phyloP scores from a whole-genome alignment of 1,284 basidiomycete genomes.

The Coniferiporia weirii region DNA sequence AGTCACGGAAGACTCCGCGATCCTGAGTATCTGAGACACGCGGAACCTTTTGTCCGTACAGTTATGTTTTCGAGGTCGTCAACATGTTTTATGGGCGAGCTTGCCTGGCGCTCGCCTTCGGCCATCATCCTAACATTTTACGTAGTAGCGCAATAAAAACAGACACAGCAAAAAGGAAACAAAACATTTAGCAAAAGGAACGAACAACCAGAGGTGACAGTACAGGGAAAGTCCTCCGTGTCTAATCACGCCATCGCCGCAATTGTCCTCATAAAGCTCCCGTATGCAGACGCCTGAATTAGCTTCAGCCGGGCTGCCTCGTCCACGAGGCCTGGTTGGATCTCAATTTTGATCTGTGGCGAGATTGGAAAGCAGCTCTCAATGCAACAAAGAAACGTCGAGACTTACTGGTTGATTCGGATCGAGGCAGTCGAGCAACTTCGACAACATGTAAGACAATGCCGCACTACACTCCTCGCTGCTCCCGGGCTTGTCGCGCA shows the following conservation, averaged over 20 bases:
- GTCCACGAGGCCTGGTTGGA: constrained; percentile 38
- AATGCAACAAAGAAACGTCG: background rate
- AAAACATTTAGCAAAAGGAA: background rate
- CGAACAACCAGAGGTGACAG: background rate
- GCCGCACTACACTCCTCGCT: constrained; percentile 56
- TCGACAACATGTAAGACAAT: constrained; percentile 66
- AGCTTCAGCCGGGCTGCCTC: constrained; percentile 48
- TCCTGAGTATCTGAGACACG: too few relatives aligned
- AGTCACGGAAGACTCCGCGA: background rate
- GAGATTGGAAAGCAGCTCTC: constrained; percentile 2
- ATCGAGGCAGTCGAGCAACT: constrained; percentile 56
- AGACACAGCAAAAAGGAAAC: background rate
- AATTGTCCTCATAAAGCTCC: constrained; percentile 17
- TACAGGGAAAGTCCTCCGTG: background rate
- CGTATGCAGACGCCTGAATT: constrained; percentile 41
- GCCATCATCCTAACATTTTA: too few relatives aligned
- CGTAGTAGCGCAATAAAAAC: background rate
- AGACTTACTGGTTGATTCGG: constrained; percentile 15
- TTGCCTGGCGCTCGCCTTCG: too few relatives aligned
- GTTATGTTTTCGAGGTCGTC: too few relatives aligned
- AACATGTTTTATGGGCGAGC: too few relatives aligned
- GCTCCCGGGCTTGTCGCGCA: constrained; percentile 49
- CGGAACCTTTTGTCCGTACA: too few relatives aligned
- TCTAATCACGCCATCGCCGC: constrained; percentile 11
- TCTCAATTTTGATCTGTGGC: constrained; percentile 33